Conservation (phyloP, 441 rosid genomes). For the Melastoma candidum region DNA sequence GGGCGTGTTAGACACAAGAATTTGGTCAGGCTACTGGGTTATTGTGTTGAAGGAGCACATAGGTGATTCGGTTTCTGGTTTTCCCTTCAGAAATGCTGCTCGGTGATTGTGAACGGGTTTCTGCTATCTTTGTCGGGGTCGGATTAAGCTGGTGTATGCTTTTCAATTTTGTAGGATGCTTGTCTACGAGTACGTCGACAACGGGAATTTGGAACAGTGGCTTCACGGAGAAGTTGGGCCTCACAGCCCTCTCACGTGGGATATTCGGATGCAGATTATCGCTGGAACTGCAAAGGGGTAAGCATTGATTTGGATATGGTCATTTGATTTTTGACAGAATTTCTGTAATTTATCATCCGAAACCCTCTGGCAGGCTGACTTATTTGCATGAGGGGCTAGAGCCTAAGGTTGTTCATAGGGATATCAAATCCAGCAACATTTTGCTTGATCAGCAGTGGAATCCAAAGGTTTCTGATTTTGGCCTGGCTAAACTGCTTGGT, state of each 20-base stretch:
- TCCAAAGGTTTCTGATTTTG: constrained; percentile 85
- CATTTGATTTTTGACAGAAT: background rate
- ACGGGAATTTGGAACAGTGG: constrained; percentile 91
- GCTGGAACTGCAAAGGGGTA: constrained; percentile 86
- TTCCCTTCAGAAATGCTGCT: background rate
- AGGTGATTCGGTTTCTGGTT: constrained; percentile 29
- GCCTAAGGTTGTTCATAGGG: constrained; percentile 93
- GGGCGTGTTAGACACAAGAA: constrained; percentile 89
- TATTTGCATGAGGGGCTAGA: constrained; percentile 93
- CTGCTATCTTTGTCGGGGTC: background rate
- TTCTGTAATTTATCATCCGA: background rate
- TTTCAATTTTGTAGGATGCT: constrained; percentile 45
- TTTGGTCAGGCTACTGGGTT: constrained; percentile 84
- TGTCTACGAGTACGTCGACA: constrained; percentile 76
- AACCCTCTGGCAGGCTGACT: constrained; percentile 32
- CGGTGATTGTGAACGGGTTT: too few species aligned
- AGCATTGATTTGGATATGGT: background rate
- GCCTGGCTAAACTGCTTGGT: constrained; percentile 79
- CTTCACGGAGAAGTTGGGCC: constrained; percentile 79
- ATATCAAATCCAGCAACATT: constrained; percentile 87
- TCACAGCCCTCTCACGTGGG: constrained; percentile 84
- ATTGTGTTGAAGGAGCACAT: constrained; percentile 93
- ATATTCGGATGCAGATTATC: constrained; percentile 68
- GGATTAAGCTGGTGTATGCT: background rate
- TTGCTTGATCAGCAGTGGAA: constrained; percentile 88